Conservation (phyloP, 169 alveolate species). For the Cyclospora cayetanensis region DNA sequence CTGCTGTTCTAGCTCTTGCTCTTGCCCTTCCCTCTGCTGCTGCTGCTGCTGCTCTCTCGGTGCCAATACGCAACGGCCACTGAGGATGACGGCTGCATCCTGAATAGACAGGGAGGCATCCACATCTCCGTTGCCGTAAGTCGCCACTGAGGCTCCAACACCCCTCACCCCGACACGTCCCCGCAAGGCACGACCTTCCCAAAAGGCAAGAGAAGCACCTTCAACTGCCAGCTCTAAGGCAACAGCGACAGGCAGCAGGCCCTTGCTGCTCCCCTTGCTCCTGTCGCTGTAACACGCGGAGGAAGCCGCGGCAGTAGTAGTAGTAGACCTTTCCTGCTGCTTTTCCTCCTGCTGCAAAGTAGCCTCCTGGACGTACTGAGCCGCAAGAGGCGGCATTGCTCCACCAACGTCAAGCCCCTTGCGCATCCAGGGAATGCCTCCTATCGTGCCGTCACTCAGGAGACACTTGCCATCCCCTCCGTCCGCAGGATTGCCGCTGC, state of each 20-base stretch:
- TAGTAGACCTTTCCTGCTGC: not conserved
- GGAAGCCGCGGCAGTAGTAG: too few species aligned
- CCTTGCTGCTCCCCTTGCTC: slow-evolving; percentile 13
- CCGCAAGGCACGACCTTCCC: slow-evolving; percentile 30
- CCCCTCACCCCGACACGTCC: slow-evolving; percentile 33
- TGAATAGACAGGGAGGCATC: not conserved
- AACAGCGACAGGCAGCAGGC: not conserved
- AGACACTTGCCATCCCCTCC: too few species aligned
- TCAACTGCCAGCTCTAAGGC: slow-evolving; percentile 29
- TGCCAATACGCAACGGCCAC: slow-evolving; percentile 42
- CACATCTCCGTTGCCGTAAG: slow-evolving; percentile 30
- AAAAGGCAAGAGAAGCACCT: slow-evolving; percentile 19
- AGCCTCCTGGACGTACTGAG: not conserved
- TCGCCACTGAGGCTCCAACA: not conserved
- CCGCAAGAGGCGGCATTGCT: slow-evolving; percentile 39
- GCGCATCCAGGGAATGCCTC: not conserved
- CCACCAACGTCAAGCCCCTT: slow-evolving; percentile 42
- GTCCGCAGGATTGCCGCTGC: too few species aligned
- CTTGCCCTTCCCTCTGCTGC: too few species aligned
- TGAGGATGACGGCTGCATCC: slow-evolving; percentile 46
- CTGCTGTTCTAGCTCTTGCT: too few species aligned
- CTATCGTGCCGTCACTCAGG: not conserved
- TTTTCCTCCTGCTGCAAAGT: not conserved
- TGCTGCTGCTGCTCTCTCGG: slow-evolving; percentile 33
- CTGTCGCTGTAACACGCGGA: slow-evolving; percentile 3